phyloP scores from a whole-genome alignment of 495 filamentous ascomycete genomes.

The Opeltia flavorubescens region DNA sequence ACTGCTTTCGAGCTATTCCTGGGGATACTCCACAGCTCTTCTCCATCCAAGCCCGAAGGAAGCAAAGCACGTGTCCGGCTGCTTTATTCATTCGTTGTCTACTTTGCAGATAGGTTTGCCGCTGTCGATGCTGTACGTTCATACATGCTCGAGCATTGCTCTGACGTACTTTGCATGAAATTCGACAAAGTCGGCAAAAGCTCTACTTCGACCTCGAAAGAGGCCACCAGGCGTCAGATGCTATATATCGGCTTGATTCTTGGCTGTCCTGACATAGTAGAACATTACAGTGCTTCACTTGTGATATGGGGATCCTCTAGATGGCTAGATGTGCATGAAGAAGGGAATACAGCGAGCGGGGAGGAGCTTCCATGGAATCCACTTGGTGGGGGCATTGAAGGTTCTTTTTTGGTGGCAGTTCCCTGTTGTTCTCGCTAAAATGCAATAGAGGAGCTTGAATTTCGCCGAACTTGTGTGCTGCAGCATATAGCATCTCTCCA shows the following conservation, averaged over 20 bases:
- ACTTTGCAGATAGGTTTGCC: constrained; percentile 55
- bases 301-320: constrained; percentile 49
- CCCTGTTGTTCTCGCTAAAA: constrained; percentile 4
- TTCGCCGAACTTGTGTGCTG: constrained; percentile 54
- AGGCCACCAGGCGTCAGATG: constrained; percentile 48
- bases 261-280: constrained; percentile 37
- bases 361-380: constrained; percentile 59
- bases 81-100: constrained; percentile 41
- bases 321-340: constrained; percentile 37
- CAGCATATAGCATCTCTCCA: constrained; percentile 66
- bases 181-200: no score
- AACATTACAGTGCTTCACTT: constrained; percentile 40
- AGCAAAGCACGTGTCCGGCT: not conserved
- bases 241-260: constrained; percentile 46
- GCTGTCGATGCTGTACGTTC: constrained; percentile 33
- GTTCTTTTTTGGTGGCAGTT: no score
- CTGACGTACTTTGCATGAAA: no score
- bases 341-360: constrained; percentile 24
- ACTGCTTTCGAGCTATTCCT: constrained; percentile 6
- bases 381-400: constrained; percentile 52
- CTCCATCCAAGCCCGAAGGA: not conserved
- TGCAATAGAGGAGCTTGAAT: constrained; percentile 51
- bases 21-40: constrained; percentile 6
- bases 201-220: constrained; percentile 26
- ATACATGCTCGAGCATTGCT: constrained; percentile 21